Base-by-base conservation (phyloP, 2,329 filamentous ascomycete species). In the Pseudogymnoascus sp. region DNA sequence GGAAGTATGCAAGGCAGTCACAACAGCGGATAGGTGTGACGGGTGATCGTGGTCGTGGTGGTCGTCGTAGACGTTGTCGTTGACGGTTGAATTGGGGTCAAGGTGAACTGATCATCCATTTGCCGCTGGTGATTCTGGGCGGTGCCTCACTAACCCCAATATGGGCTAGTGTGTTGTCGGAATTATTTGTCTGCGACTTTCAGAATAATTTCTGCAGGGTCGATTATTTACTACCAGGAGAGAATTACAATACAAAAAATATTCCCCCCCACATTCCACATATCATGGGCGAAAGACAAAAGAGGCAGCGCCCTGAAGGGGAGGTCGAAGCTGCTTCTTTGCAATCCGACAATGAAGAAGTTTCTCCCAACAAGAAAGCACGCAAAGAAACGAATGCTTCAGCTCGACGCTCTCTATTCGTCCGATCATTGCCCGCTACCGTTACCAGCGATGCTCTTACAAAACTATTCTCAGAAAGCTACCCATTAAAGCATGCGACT, bases 401-500 rank as follows among this genome's bases (percentile, higher is more conserved):
- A 30, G 71, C 72, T 35, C 75, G 82, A 66, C 80, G 86, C 69
- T 90, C 93, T 52, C 85, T 99, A 67, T 99, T 99, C 77, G 88
- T 99, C 67, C 90, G 93, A 69, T 92, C 90, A 60, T 83, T 99
- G 58, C 90, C 92, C 19, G 77, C 87, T 22, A 83, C 82, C 23
- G 87, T 88, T 38, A 97, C 92, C 35, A 90, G 85, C 72, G 92
- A 97, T 71, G 82, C 82, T 61, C 81, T 99, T 66, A 90, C 92
- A 64, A 87, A 91, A 64, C 88, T 92, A 75, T 99, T 99, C 77
- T 97, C 94, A 5, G 86, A 97, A 74, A 89, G 92, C 64, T 97
- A 91, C 70, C 92, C 95, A 6, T 85, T 99, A 73, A 97, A 97
- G 76, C 93, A 97, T 75, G 93, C 94, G 60, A 90, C 89, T n/a